A percentile compares a stretch with the other conserved stretches of the same genome.
Conservation (phyloP, 1,284 basidiomycete species). For the Ceratorhiza oryzae-sativae region DNA sequence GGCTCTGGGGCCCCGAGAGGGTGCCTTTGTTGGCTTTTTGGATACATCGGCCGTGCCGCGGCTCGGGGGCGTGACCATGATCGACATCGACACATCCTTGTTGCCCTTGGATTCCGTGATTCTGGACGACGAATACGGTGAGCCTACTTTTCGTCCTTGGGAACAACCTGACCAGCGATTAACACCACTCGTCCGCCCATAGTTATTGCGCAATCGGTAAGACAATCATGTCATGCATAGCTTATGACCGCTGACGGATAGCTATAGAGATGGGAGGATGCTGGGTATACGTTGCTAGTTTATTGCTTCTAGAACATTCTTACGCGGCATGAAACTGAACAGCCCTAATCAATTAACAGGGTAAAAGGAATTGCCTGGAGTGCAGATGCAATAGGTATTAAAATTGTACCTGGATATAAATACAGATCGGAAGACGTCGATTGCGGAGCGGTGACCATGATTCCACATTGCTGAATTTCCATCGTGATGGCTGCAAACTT, state of each 20-base stretch:
- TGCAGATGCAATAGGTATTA: too few relatives aligned
- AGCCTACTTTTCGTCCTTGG: neutral
- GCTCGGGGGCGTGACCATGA: neutral
- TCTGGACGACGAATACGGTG: conserved; percentile 10
- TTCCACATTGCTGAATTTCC: too few relatives aligned
- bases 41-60: neutral
- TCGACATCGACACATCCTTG: neutral
- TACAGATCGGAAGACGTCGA: too few relatives aligned
- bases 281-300: conserved; percentile 10
- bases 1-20: neutral
- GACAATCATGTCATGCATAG: too few relatives aligned
- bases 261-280: conserved; percentile 1
- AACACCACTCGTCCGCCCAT: neutral
- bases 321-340: neutral
- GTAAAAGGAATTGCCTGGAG: too few relatives aligned
- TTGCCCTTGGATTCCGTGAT: conserved; percentile 11
- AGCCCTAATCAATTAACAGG: too few relatives aligned
- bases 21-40: neutral
- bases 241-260: neutral
- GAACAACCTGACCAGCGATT: neutral
- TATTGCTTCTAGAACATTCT: neutral
- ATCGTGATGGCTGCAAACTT: too few relatives aligned
- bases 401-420: too few relatives aligned
- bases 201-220: conserved; percentile 18
- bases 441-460: too few relatives aligned